Conservation (phyloP, 345 rosid species). For the Eucalyptus microcorys region DNA sequence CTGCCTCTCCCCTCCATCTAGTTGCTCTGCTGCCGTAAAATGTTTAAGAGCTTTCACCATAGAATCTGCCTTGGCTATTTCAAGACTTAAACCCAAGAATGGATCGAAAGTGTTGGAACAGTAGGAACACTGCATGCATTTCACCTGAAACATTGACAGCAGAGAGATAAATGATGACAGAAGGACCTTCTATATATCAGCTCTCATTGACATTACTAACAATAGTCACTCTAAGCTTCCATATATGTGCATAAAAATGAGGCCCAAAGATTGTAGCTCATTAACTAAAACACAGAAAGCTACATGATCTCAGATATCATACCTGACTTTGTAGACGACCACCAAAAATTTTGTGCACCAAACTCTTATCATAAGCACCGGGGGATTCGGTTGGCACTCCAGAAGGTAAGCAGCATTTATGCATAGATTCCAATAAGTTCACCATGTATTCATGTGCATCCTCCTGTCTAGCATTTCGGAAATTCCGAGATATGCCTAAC, state of each 20-base stretch:
- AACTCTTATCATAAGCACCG: constrained; percentile 82
- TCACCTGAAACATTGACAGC: constrained; percentile 23
- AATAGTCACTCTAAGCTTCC: not conserved
- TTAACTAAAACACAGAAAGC: not conserved
- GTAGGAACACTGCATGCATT: constrained; percentile 68
- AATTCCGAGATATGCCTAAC: constrained; percentile 82
- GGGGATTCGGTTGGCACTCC: constrained; percentile 89
- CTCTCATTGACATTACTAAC: not conserved
- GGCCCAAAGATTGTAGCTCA: not conserved
- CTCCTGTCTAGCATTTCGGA: constrained; percentile 74
- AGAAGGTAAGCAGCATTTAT: constrained; percentile 89
- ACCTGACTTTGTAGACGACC: constrained; percentile 95
- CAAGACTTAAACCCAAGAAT: constrained; percentile 85
- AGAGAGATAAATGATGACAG: not conserved
- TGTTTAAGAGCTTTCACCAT: constrained; percentile 59
- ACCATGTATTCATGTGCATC: constrained; percentile 99
- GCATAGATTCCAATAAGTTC: constrained; percentile 92
- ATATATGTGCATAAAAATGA: not conserved
- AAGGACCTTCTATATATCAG: not conserved
- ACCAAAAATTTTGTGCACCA: constrained; percentile 94
- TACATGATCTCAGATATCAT: not conserved
- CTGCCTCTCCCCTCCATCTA: constrained; percentile 88
- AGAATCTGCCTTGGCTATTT: constrained; percentile 73
- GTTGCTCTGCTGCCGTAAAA: constrained; percentile 62
- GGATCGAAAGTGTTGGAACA: constrained; percentile 87